Evolutionary conservation across 2,329 filamentous ascomycete genomes (phyloP).

Genomic region (Fusarium chuoi): DNA sequence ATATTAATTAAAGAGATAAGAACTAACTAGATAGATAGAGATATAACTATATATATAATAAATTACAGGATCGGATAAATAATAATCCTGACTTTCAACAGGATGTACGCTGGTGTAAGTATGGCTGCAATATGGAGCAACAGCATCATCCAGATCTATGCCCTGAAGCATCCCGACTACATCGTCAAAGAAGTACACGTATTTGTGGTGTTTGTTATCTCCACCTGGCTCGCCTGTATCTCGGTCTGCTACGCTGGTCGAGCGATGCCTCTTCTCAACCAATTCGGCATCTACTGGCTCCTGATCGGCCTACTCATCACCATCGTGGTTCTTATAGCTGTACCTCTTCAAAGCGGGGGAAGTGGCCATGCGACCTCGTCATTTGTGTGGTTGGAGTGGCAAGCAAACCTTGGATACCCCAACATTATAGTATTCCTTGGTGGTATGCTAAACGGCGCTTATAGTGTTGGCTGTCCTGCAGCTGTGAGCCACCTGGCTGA

Average conservation of each 20-base stretch:
- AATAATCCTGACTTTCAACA: too few species aligned
- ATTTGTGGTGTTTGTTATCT: neutral
- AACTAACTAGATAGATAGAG: too few species aligned
- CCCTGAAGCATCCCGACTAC: neutral
- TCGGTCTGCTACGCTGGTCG: neutral
- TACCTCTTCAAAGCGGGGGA: neutral
- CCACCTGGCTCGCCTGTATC: neutral
- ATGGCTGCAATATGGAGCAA: neutral
- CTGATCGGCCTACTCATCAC: neutral
- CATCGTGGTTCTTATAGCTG: neutral
- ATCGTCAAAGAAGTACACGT: neutral
- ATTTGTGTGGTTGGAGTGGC: neutral
- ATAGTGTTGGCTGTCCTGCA: neutral
- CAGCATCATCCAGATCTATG: neutral
- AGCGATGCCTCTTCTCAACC: neutral
- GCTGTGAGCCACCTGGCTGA: neutral
- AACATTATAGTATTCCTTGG: neutral
- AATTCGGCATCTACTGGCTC: neutral
- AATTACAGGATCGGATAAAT: too few species aligned
- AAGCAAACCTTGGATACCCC: neutral
- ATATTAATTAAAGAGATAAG: too few species aligned
- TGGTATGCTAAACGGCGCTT: neutral
- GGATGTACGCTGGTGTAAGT: neutral
- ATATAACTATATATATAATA: too few species aligned
- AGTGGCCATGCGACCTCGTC: neutral